These are phyloP conservation scores for Mycena crocata DNA, from an alignment of 768 basidiomycete species.

Conservation along the genomic window DNA sequence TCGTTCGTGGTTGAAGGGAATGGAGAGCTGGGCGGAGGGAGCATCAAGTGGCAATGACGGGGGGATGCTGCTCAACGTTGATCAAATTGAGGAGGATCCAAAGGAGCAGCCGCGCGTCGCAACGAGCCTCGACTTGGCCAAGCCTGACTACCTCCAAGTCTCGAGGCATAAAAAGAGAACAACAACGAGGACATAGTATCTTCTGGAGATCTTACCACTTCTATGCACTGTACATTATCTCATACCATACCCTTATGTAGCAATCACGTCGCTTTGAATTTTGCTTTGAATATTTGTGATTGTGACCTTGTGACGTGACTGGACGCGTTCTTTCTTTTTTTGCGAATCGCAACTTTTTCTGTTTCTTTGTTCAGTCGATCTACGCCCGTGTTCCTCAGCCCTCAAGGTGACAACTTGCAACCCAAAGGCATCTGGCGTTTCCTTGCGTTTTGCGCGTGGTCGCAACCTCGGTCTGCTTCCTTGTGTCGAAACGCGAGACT, in stretches of 20 bases:
- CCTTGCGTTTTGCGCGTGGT: too few relatives aligned
- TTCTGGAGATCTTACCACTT: neutral
- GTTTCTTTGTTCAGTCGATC: too few relatives aligned
- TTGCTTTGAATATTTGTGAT: neutral
- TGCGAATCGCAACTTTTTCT: too few relatives aligned
- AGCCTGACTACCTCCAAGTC: constrained; percentile 6
- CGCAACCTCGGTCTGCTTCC: too few relatives aligned
- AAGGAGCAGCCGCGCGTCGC: constrained; percentile 15
- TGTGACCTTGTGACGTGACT: too few relatives aligned
- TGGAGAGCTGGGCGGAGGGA: neutral
- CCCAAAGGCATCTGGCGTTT: too few relatives aligned
- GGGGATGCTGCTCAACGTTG: neutral
- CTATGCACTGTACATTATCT: neutral
- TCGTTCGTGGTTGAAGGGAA: neutral
- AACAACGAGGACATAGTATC: neutral
- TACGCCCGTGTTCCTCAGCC: too few relatives aligned
- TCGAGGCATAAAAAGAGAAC: neutral
- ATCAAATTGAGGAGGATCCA: constrained; percentile 6
- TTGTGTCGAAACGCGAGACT: too few relatives aligned
- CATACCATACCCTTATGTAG: neutral
- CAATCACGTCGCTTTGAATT: neutral
- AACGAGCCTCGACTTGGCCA: constrained; percentile 7
- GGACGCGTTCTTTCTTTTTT: neutral
- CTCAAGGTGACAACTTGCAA: too few relatives aligned
- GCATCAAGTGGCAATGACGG: neutral